Percentiles rank a stretch among this genome's conserved stretches.
Evolutionary conservation across 192 early-diverging fungal species (phyloP).

Genomic region (Coemansia sp.): DNA sequence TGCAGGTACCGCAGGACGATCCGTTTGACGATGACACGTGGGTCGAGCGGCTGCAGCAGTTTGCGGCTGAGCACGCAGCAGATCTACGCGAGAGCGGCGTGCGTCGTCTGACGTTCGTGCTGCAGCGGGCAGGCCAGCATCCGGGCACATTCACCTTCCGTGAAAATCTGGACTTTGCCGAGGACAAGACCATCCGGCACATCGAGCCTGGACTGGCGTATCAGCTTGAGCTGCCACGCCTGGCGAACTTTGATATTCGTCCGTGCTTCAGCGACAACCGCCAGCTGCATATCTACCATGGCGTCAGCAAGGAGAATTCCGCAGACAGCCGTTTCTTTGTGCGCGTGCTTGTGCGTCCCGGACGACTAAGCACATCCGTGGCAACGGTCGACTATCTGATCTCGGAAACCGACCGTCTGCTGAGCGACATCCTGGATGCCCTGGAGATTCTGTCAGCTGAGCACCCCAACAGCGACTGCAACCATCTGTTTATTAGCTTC

Average conservation of each 20-base stretch:
- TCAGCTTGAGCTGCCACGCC: constrained; percentile 88
- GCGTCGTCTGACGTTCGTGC: constrained; percentile 87
- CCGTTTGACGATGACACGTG: constrained; percentile 69
- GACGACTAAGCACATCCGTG: constrained; percentile 73
- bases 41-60: constrained; percentile 61
- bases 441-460: constrained; percentile 89
- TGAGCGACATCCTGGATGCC: constrained; percentile 93
- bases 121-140: constrained; percentile 78
- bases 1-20: constrained; percentile 62
- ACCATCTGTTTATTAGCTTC: constrained; percentile 98
- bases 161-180: constrained; percentile 75
- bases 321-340: constrained; percentile 98
- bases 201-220: constrained; percentile 98
- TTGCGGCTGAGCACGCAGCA: constrained; percentile 60
- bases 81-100: constrained; percentile 74
- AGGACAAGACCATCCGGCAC: constrained; percentile 95
- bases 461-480: constrained; percentile 96
- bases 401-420: constrained; percentile 88
- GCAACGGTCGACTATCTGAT: constrained; percentile 92
- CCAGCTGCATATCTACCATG: constrained; percentile 96
- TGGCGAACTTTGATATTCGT: constrained; percentile 95
- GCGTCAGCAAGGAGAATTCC: constrained; percentile 89
- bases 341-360: constrained; percentile 91
- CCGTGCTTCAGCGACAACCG: constrained; percentile 93
- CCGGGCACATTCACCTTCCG: constrained; percentile 97